Evolutionary conservation across 495 filamentous ascomycete species (phyloP).

Genomic region (Elaphomyces granulatus): DNA sequence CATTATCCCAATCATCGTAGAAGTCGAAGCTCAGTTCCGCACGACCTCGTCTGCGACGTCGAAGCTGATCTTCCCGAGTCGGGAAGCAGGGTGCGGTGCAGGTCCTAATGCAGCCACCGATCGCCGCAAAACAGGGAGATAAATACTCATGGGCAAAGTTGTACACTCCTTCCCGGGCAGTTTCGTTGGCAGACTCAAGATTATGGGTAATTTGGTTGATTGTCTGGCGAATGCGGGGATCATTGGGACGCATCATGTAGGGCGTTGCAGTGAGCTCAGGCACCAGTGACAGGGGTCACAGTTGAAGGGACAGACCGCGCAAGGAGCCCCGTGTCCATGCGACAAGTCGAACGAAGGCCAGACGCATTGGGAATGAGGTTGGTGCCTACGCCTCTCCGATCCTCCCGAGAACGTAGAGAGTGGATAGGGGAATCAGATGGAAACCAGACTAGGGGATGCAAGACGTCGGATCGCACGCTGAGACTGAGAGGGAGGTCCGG

Average conservation of each 20-base stretch:
- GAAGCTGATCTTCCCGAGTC: conserved; percentile 55
- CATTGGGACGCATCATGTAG: conserved; percentile 52
- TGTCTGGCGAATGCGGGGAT: conserved; percentile 85
- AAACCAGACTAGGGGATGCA: too few relatives aligned
- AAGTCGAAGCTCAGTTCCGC: conserved; percentile 88
- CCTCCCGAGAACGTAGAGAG: too few relatives aligned
- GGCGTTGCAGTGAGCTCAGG: too few relatives aligned
- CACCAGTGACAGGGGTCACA: too few relatives aligned
- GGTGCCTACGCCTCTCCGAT: too few relatives aligned
- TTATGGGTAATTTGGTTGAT: conserved; percentile 89
- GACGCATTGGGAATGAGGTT: neutral
- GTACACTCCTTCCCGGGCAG: conserved; percentile 78
- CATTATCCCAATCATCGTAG: conserved; percentile 95
- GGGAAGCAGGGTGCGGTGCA: conserved; percentile 63
- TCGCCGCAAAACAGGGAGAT: conserved; percentile 57
- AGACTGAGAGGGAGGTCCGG: too few relatives aligned
- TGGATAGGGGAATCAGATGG: too few relatives aligned
- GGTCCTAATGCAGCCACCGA: conserved; percentile 48
- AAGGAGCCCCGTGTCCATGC: neutral
- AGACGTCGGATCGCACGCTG: too few relatives aligned
- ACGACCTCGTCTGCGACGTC: conserved; percentile 49
- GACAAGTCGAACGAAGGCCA: neutral
- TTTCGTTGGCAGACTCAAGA: conserved; percentile 82
- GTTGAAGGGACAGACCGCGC: neutral
- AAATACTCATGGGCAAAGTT: conserved; percentile 76